Conservation (phyloP, 139 green algal species). For the Chlorella sp. region DNA sequence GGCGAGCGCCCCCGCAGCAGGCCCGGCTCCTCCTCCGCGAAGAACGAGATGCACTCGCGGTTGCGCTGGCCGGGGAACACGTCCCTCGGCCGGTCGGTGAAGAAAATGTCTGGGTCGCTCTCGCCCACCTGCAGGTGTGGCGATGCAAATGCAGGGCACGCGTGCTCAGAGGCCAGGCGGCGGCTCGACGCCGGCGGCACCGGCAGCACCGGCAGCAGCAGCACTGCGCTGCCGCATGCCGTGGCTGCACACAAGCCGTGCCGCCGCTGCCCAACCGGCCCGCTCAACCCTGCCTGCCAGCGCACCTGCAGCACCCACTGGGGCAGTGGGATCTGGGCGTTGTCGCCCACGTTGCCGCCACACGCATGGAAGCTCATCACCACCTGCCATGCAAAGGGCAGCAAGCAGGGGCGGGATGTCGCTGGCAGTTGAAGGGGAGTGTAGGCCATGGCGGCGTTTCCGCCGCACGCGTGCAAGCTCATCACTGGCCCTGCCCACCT, state of each 20-base stretch:
- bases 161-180: neutral
- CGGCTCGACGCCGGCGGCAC: neutral
- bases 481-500: no score
- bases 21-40: constrained; percentile 75
- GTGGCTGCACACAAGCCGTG: neutral
- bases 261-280: no score
- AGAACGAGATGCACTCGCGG: constrained; percentile 85
- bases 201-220: neutral
- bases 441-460: no score
- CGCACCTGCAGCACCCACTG: constrained; percentile 83
- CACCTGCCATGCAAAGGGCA: constrained; percentile 60
- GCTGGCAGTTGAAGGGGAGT: no score
- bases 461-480: no score
- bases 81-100: constrained; percentile 77
- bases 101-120: constrained; percentile 87
- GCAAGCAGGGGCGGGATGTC: neutral
- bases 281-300: neutral
- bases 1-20: constrained; percentile 65
- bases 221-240: neutral
- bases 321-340: constrained; percentile 79
- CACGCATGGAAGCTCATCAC: constrained; percentile 96
- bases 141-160: neutral
- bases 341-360: constrained; percentile 94
- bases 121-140: constrained; percentile 59
- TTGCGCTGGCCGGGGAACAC: constrained; percentile 64